These are phyloP conservation scores for Detonula confervacea DNA, from an alignment of 352 stramenopile genomes.

Conservation along the genomic window DNA sequence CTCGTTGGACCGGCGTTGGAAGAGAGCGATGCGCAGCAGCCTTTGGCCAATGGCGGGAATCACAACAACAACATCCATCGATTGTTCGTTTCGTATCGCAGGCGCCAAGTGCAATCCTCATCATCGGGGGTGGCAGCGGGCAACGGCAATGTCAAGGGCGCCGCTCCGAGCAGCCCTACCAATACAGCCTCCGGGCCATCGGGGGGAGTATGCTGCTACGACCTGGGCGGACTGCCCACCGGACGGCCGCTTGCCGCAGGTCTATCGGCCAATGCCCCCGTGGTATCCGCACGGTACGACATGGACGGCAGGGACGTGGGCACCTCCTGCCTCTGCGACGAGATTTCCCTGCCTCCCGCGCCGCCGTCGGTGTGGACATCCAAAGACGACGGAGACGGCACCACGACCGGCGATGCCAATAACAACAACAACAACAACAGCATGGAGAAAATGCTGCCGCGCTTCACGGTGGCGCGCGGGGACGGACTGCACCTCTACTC, in stretches of 20 bases:
- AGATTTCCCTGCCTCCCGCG: slow-evolving; percentile 32
- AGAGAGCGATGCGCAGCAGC: background rate
- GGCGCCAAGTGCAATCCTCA: slow-evolving; percentile 15
- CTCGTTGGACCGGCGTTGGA: slow-evolving; percentile 24
- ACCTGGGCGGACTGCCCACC: slow-evolving; percentile 65
- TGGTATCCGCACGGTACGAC: slow-evolving; percentile 69
- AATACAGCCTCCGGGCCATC: slow-evolving; percentile 43
- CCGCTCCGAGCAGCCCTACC: background rate
- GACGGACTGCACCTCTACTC: slow-evolving; percentile 84
- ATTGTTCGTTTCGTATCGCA: slow-evolving; percentile 71
- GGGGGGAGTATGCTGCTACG: slow-evolving; percentile 76
- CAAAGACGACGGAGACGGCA: too few species aligned
- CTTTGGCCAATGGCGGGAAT: slow-evolving; percentile 17
- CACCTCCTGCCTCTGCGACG: slow-evolving; percentile 64
- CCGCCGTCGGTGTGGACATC: slow-evolving; percentile 17
- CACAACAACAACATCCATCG: slow-evolving; percentile 22
- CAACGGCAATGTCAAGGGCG: background rate
- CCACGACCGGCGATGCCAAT: background rate
- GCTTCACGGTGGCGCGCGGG: slow-evolving; percentile 53
- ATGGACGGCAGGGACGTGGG: slow-evolving; percentile 72
- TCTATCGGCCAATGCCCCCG: slow-evolving; percentile 29
- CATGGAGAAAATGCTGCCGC: slow-evolving; percentile 40
- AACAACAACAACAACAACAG: slow-evolving; percentile 3
- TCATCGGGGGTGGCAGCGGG: slow-evolving; percentile 3
- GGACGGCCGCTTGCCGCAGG: slow-evolving; percentile 24